Conservation (phyloP, 352 stramenopile genomes). For the Phytophthora macrochlamydospora region DNA sequence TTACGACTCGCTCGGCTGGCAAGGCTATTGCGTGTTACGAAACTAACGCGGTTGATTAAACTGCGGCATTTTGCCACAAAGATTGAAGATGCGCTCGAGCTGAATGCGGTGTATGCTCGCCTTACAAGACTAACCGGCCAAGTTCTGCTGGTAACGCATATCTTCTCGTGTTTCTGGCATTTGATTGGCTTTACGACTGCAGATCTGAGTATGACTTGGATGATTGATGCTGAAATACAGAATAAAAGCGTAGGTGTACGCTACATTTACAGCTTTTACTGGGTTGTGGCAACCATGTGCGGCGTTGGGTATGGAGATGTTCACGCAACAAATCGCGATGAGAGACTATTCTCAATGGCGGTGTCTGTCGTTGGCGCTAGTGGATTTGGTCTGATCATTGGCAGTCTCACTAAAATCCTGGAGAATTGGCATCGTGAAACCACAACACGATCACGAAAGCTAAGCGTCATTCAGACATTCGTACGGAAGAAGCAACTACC, state of each 20-base stretch:
- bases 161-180: conserved; percentile 85
- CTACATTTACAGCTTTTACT: conserved; percentile 88
- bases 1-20: conserved; percentile 70
- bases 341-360: conserved; percentile 74
- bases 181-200: conserved; percentile 50
- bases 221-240: conserved; percentile 32
- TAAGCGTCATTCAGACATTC: conserved; percentile 72
- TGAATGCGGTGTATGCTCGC: conserved; percentile 68
- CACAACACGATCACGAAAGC: conserved; percentile 52
- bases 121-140: conserved; percentile 68
- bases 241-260: conserved; percentile 35
- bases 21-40: conserved; percentile 71
- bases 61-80: conserved; percentile 74
- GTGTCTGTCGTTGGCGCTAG: conserved; percentile 76
- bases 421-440: conserved; percentile 79
- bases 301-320: conserved; percentile 88
- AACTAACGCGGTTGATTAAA: conserved; percentile 74
- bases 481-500: conserved; percentile 66
- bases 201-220: conserved; percentile 48
- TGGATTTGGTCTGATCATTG: conserved; percentile 84
- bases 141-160: conserved; percentile 72
- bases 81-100: conserved; percentile 66
- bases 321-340: conserved; percentile 66
- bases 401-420: conserved; percentile 85
- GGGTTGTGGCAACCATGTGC: conserved; percentile 79